Percentiles rank a stretch among this genome's conserved stretches.
phyloP scores from a whole-genome alignment of 2,329 filamentous ascomycete species.

The Arthroderma sp. region DNA sequence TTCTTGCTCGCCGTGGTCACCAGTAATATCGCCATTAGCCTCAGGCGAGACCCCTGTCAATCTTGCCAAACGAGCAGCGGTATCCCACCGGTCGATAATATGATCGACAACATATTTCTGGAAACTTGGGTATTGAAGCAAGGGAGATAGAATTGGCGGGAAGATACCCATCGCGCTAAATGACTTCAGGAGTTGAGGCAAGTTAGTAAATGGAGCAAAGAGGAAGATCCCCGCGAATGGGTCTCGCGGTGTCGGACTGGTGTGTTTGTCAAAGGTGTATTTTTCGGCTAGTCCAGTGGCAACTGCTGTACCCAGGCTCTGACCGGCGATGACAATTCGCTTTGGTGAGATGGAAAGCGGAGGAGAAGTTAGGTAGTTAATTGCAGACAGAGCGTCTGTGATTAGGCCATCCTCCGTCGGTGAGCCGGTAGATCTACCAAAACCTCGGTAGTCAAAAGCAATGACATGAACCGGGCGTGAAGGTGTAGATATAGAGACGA shows the following conservation, averaged over 20 bases:
- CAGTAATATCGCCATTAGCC: constrained; percentile 35
- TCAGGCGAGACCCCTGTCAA: constrained; percentile 21
- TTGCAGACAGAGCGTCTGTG: constrained; percentile 57
- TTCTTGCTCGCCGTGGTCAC: constrained; percentile 32
- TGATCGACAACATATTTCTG: constrained; percentile 46
- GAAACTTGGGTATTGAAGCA: constrained; percentile 53
- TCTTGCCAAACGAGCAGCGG: constrained; percentile 47
- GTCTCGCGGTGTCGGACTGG: constrained; percentile 22
- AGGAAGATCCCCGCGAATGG: constrained; percentile 71
- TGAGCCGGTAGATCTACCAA: constrained; percentile 63
- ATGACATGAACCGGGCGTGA: constrained; percentile 57
- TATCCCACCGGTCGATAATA: constrained; percentile 73
- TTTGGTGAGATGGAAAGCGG: constrained; percentile 54
- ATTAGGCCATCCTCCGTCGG: constrained; percentile 74
- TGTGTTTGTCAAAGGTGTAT: constrained; percentile 42
- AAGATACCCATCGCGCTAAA: constrained; percentile 70
- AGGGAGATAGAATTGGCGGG: constrained; percentile 60
- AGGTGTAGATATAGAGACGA: constrained; percentile 56
- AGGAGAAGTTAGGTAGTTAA: constrained; percentile 48
- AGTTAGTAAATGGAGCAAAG: constrained; percentile 62
- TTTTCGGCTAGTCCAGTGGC: constrained; percentile 60
- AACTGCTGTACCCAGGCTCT: constrained; percentile 80
- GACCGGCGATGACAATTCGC: constrained; percentile 69
- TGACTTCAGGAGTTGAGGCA: constrained; percentile 58
- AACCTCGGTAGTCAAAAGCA: constrained; percentile 85